Conservation (phyloP, 2,329 filamentous ascomycete genomes). For the Fusarium aywerte region DNA sequence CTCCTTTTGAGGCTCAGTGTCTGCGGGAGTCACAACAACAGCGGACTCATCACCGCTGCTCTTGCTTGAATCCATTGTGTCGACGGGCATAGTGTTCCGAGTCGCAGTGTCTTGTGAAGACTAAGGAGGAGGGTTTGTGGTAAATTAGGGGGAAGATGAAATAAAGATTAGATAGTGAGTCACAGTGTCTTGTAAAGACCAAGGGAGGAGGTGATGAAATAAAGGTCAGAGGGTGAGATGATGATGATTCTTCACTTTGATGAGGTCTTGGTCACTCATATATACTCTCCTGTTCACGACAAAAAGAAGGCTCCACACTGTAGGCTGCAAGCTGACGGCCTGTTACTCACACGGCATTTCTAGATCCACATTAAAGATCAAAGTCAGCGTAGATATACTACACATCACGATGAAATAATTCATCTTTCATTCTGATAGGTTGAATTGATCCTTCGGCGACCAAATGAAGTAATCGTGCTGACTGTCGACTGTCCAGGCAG, state of each 20-base stretch:
- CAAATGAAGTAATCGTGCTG: not conserved
- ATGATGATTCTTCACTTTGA: not conserved
- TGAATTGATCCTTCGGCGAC: not conserved
- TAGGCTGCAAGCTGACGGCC: conserved; percentile 3
- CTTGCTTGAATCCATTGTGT: conserved; percentile 41
- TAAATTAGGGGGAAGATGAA: not conserved
- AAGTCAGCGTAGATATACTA: not conserved
- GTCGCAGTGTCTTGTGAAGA: not conserved
- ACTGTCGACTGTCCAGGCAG: conserved; percentile 7
- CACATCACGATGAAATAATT: too few species aligned
- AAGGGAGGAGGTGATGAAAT: not conserved
- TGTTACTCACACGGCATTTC: conserved; percentile 34
- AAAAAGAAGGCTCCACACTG: not conserved
- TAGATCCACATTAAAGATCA: not conserved
- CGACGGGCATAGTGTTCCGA: conserved; percentile 12
- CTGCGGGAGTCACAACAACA: conserved; percentile 38
- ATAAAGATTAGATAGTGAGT: not conserved
- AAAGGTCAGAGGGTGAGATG: not conserved
- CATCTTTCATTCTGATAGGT: not conserved
- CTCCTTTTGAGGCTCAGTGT: conserved; percentile 33
- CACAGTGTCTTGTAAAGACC: not conserved
- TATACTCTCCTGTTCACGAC: conserved; percentile 9
- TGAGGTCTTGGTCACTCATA: not conserved
- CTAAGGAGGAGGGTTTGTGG: not conserved
- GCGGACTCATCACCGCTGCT: conserved; percentile 39